phyloP scores from a whole-genome alignment of 257 asterid species.

The Jacaranda mimosifolia region DNA sequence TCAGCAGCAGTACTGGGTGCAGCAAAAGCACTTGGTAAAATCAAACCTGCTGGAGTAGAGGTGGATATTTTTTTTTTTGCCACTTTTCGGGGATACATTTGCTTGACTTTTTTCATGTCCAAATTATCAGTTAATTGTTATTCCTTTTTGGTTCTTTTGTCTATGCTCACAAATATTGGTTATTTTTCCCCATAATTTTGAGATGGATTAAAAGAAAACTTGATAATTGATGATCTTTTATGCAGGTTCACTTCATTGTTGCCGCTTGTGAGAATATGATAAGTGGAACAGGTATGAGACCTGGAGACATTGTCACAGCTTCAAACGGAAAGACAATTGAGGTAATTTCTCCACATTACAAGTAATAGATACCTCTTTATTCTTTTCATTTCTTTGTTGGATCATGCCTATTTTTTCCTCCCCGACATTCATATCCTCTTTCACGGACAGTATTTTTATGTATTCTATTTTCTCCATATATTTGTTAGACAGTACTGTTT shows the following conservation, averaged over 20 bases:
- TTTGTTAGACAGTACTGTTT: background rate
- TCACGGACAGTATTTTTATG: background rate
- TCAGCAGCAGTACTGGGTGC: constrained; percentile 99
- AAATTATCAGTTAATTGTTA: background rate
- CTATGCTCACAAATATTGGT: constrained; percentile 1
- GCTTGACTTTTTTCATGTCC: background rate
- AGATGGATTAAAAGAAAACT: constrained; percentile 24
- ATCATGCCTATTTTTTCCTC: background rate
- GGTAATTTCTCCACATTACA: constrained; percentile 46
- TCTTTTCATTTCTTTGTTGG: constrained; percentile 10
- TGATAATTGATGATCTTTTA: constrained; percentile 11
- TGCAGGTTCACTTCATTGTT: constrained; percentile 77
- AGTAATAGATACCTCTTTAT: background rate
- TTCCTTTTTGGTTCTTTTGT: background rate
- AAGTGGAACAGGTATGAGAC: constrained; percentile 85
- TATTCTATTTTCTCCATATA: background rate
- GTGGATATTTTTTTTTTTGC: constrained; percentile 39
- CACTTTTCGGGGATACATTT: background rate
- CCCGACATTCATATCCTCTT: background rate
- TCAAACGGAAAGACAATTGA: constrained; percentile 95
- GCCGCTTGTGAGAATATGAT: constrained; percentile 93
- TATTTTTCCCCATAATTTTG: background rate
- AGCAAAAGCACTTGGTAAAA: constrained; percentile 94
- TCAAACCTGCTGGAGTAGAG: constrained; percentile 97
- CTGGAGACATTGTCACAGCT: constrained; percentile 87